Base-by-base conservation (phyloP, 768 basidiomycete species). In the Podaxis sp. region DNA sequence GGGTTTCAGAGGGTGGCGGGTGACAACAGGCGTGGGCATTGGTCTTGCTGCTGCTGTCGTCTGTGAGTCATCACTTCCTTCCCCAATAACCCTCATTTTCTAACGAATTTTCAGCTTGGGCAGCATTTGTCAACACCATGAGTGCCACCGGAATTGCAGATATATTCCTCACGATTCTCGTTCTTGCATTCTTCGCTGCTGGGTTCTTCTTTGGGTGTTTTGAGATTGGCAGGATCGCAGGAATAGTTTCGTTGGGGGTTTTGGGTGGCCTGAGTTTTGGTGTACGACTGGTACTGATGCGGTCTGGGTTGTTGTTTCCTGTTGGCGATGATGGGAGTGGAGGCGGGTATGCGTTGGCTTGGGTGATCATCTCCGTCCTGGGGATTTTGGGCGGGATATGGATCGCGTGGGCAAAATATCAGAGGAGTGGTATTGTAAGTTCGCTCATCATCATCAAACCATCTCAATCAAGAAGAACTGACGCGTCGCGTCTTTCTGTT, bases 211-310 rank as follows among this genome's bases (percentile, higher is more conserved):
- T 86, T 17, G 88, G 88, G 0, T 59, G 81, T n/a, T 79, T 87
- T 57, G 77, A 83, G 40, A 68, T 86, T 61, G 79, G 79, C 19
- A 80, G 81, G 8, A 60, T 77, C n/a, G 71, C 76, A 6, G 86
- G 81, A 1, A 78, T 85, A 15, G 69, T 76, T 2, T 65, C 76
- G 25, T 70, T 89, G 0, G 80, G 83, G 9, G 65, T 81, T n/a
- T 71, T 77, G 3, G 86, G 87, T 9, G 89, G 88, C 7, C 59
- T 86, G 2, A 78, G 88, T 2, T 72, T 87, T 24, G 87, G 84
- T 11, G 73, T 85, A 12, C 82, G 88, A 22, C 71, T 86, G 43
- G 69, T 81, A 24, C 71, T 90, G 17, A 59, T 90, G 53, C 79
- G 80, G 36, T 68, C 72, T 2, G 81, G 79, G 3, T 73, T 90